Evolutionary conservation across 345 rosid genomes (phyloP), one percentile per base, ranked within the genome.

Genomic region (Rhodamnia argentea): DNA sequence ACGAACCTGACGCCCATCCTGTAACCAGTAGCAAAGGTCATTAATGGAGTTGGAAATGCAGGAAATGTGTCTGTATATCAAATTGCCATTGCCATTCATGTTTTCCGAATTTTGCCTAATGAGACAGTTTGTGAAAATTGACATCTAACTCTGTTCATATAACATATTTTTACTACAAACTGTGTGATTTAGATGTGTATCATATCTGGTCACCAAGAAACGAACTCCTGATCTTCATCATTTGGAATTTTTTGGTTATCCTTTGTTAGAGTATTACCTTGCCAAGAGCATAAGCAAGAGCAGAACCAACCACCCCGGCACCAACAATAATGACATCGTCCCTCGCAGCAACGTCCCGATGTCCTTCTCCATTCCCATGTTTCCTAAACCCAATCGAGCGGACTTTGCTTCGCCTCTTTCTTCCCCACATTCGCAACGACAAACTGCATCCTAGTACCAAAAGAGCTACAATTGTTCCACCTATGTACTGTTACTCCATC

Each of bases 261-360:
- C 14, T 51, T 50, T 11, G 52, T 12, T 3, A 12, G 52, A 51
- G 3, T 2, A 82, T 82, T 82, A 86, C 87, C 84, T 82, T 82
- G 22, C 84, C 87, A 50, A 86, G 87, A 82, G 84, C 84, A 82
- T 59, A 86, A 27, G 87, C 82, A 42, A 86, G 85, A 82, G 87
- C 84, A 5, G 87, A 82, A 15, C 87, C 85, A 18, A 82, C 84
- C 15, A 86, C 84, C 6, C 87, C 87, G 24, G 84, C 87, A 44
- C 84, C 87, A 57, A 86, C 87, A 47, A 86, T 86, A 23, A 86
- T 7, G 75, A 86, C 84, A 16, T 86, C 87, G 2, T 83, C 84
- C 47, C 40, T 56, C 29, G 55, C 87, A 26, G 82, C 75, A 13
- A 53, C 1, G 44, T 70, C 81, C 81, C n/a, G 62, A 53, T 85